Conservation (phyloP, 257 asterid genomes). For the Lantana camara region DNA sequence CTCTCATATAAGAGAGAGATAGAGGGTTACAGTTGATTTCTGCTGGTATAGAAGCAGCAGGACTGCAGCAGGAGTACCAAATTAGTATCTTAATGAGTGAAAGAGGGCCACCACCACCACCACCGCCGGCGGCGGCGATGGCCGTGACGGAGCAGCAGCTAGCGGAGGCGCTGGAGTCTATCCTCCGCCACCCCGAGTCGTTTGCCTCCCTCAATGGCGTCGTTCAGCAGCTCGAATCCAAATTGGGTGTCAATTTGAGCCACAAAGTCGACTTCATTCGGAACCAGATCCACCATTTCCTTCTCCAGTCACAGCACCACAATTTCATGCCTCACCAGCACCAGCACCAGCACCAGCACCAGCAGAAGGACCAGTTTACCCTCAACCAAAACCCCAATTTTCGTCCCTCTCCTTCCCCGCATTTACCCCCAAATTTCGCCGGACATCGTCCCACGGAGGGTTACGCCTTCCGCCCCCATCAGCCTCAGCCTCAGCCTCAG, state of each 20-base stretch:
- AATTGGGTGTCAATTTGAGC: conserved; percentile 54
- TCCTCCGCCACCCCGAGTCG: conserved; percentile 49
- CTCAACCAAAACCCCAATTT: conserved; percentile 43
- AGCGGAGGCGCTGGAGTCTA: conserved; percentile 57
- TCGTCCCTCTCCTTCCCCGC: conserved; percentile 32
- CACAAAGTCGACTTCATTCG: conserved; percentile 67
- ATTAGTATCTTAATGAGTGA: conserved; percentile 40
- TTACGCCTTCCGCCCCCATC: conserved; percentile 41
- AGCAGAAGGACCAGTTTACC: conserved; percentile 41
- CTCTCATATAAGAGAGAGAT: background rate
- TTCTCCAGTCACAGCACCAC: conserved; percentile 39
- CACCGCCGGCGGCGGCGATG: conserved; percentile 37
- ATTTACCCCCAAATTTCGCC: conserved; percentile 36
- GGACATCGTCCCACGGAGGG: conserved; percentile 44
- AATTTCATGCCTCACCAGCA: conserved; percentile 31
- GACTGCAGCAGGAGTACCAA: conserved; percentile 14
- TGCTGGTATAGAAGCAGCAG: conserved; percentile 21
- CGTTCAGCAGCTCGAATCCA: conserved; percentile 69
- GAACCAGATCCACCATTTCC: conserved; percentile 59
- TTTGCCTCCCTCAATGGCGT: conserved; percentile 52
- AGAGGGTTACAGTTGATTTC: conserved; percentile 26
- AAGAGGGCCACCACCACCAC: conserved; percentile 37
- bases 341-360: conserved; percentile 37
- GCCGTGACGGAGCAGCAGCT: conserved; percentile 65
- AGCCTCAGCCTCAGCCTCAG: background rate